A percentile compares a stretch with the other conserved stretches of the same genome.
phyloP scores from a whole-genome alignment of 1,139 yeast genomes.

The Tardiomyces digboiensis region DNA sequence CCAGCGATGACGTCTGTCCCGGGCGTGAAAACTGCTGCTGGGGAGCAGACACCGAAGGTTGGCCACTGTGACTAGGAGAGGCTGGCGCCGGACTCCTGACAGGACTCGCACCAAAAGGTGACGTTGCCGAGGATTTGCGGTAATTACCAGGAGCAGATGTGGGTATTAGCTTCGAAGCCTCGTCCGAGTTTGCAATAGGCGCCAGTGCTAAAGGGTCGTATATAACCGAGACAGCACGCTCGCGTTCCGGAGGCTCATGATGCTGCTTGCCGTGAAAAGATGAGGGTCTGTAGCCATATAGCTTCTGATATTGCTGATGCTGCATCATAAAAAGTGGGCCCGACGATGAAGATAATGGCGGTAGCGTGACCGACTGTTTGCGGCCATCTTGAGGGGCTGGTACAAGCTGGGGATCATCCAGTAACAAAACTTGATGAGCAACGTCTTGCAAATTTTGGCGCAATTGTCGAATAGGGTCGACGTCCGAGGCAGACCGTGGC shows the following conservation, averaged over 20 bases:
- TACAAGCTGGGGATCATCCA: neutral
- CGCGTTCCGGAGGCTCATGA: neutral
- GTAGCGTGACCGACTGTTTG: neutral
- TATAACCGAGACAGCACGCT: neutral
- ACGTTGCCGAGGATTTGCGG: neutral
- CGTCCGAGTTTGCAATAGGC: neutral
- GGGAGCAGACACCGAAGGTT: neutral
- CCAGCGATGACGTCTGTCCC: neutral
- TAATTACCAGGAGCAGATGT: neutral
- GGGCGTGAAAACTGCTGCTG: neutral
- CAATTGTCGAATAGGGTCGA: neutral
- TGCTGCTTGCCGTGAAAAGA: neutral
- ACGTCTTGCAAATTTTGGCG: neutral
- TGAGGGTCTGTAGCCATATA: neutral
- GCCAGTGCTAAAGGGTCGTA: neutral
- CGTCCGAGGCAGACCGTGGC: neutral
- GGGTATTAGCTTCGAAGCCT: neutral
- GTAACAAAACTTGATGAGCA: neutral
- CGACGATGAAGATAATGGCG: neutral
- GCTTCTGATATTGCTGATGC: neutral
- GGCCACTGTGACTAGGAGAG: neutral
- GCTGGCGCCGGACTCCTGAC: neutral
- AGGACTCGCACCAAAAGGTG: neutral
- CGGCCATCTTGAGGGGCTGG: neutral
- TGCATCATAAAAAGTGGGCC: neutral